Conservation (phyloP, 148 eudicot genomes). For the Rhododendron henanense region DNA sequence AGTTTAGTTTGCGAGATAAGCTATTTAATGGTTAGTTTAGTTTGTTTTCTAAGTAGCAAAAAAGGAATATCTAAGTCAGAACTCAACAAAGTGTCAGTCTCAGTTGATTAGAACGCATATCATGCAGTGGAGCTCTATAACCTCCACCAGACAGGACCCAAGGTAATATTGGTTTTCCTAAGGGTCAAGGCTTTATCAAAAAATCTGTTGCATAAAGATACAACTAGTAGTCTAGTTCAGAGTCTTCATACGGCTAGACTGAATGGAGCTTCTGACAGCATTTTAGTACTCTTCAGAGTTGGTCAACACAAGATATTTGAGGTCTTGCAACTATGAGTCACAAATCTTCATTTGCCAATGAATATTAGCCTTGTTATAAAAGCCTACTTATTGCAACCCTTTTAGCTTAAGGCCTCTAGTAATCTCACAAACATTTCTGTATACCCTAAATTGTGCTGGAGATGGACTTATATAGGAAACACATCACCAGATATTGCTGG, state of each 20-base stretch:
- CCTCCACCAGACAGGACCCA: not conserved
- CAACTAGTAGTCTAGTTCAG: not conserved
- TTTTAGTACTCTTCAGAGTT: not conserved
- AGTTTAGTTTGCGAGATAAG: not conserved
- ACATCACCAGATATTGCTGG: constrained; percentile 95
- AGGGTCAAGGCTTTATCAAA: not conserved
- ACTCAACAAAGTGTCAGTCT: not conserved
- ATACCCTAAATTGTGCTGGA: not conserved
- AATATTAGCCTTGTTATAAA: not conserved
- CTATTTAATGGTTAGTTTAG: not conserved
- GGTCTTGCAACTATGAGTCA: not conserved
- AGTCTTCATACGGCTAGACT: not conserved
- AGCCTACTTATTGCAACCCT: not conserved
- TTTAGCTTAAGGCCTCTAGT: not conserved
- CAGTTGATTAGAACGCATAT: not conserved
- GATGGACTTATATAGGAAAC: not conserved
- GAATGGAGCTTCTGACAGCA: not conserved
- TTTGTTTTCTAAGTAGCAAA: not conserved
- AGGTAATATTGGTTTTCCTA: not conserved
- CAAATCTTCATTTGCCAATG: not conserved
- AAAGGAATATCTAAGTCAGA: not conserved
- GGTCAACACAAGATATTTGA: not conserved
- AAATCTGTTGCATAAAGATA: not conserved
- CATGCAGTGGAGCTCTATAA: not conserved
- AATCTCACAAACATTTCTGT: not conserved